Conservation (phyloP, 2,329 filamentous ascomycete genomes). For the Mycosphaerelloides madeirae region DNA sequence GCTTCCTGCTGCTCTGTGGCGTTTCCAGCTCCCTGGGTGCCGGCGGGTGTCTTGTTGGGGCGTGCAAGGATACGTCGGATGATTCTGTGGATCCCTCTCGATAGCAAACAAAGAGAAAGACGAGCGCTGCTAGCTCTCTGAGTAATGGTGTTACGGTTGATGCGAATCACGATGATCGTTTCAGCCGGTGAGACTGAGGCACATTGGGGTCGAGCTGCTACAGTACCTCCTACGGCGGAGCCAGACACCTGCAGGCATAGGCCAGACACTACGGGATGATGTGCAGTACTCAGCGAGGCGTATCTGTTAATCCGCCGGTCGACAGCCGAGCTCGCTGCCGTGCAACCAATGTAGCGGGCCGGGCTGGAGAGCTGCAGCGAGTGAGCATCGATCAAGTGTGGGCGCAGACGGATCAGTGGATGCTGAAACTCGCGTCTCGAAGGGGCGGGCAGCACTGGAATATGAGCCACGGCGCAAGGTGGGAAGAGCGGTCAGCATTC, state of each 20-base stretch:
- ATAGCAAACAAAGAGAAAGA: no score
- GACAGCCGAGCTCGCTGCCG: slow-evolving; percentile 5
- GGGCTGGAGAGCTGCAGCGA: background rate
- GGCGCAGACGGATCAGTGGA: slow-evolving; percentile 12
- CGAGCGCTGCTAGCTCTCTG: no score
- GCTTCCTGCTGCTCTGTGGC: slow-evolving; percentile 3
- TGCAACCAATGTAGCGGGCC: slow-evolving; percentile 1
- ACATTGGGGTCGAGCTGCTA: no score
- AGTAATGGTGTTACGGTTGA: no score
- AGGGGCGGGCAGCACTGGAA: background rate
- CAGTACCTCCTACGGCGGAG: no score
- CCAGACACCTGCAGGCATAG: no score
- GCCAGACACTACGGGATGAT: slow-evolving; percentile 7
- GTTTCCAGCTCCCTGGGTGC: slow-evolving; percentile 2
- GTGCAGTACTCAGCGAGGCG: slow-evolving; percentile 8
- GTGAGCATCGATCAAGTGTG: no score
- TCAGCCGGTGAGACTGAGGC: no score
- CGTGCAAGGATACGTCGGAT: no score
- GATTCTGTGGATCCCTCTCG: no score
- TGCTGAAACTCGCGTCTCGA: slow-evolving; percentile 12
- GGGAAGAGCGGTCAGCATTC: slow-evolving; percentile 11
- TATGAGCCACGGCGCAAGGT: slow-evolving; percentile 8
- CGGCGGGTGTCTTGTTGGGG: no score
- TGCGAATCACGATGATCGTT: no score
- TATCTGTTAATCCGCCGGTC: slow-evolving; percentile 2